Conservation (phyloP, 1,284 basidiomycete species). For the Marasmius fiardii region DNA sequence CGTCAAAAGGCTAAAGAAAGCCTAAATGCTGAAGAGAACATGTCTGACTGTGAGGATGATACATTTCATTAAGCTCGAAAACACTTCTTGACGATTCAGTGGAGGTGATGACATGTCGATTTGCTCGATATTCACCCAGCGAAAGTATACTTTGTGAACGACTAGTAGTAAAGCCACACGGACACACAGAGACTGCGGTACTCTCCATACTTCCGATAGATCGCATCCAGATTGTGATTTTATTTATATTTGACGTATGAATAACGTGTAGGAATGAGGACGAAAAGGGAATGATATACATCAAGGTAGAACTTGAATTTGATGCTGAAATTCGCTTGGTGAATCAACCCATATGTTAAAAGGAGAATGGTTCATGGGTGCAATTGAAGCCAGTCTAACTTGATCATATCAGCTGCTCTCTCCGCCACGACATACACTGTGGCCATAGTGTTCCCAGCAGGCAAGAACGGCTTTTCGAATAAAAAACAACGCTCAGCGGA, state of each 20-base stretch:
- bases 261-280: no score
- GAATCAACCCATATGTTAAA: not conserved
- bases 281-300: no score
- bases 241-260: no score
- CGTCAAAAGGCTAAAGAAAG: not conserved
- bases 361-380: not conserved
- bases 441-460: not conserved
- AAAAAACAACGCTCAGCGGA: not conserved
- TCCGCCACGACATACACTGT: constrained; percentile 5
- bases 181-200: no score
- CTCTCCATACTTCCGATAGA: no score
- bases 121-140: not conserved
- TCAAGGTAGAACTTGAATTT: no score
- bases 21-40: not conserved
- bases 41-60: not conserved
- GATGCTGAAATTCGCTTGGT: not conserved
- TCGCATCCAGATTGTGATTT: no score
- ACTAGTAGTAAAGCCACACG: no score
- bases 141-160: no score
- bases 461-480: constrained; percentile 1
- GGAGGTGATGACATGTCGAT: not conserved
- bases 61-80: not conserved
- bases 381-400: not conserved
- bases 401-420: constrained; percentile 7
- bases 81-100: not conserved